Conservation (phyloP, 352 stramenopile genomes). For the Phytophthora tentaculata region DNA sequence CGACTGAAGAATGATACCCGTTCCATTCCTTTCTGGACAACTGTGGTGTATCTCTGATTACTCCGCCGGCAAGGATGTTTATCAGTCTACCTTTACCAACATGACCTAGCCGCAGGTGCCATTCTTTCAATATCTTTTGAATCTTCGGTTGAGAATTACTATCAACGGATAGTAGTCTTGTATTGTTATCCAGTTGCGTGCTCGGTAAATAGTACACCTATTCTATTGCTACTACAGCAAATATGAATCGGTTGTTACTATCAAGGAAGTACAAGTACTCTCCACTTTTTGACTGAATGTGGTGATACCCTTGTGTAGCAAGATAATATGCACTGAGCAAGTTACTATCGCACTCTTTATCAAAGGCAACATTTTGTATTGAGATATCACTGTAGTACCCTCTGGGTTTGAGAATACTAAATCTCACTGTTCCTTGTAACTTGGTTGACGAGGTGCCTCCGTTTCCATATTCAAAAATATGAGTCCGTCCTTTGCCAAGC, state of each 20-base stretch:
- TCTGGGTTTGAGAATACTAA: constrained; percentile 13
- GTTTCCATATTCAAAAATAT: constrained; percentile 15
- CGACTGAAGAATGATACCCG: background rate
- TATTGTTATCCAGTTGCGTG: background rate
- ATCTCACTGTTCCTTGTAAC: constrained; percentile 14
- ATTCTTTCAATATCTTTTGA: constrained; percentile 7
- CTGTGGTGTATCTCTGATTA: background rate
- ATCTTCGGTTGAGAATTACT: background rate
- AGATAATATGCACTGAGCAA: constrained; percentile 10
- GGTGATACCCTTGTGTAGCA: background rate
- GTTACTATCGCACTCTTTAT: constrained; percentile 3
- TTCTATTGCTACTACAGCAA: constrained; percentile 6
- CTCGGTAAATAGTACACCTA: constrained; percentile 3
- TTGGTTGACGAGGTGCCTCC: constrained; percentile 4
- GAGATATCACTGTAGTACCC: constrained; percentile 13
- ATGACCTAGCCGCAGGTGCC: constrained; percentile 13
- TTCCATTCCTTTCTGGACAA: background rate
- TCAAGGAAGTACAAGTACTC: constrained; percentile 6
- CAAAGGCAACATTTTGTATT: constrained; percentile 21
- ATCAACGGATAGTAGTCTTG: background rate
- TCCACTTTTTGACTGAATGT: constrained; percentile 1
- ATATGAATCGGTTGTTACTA: background rate
- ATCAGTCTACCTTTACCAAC: constrained; percentile 8
- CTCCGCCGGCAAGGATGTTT: background rate
- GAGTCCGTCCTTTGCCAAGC: background rate